Percentiles rank a stretch among this genome's conserved stretches.
Conservation (phyloP, 1,139 yeast genomes). For the Kodamaea plutei region DNA sequence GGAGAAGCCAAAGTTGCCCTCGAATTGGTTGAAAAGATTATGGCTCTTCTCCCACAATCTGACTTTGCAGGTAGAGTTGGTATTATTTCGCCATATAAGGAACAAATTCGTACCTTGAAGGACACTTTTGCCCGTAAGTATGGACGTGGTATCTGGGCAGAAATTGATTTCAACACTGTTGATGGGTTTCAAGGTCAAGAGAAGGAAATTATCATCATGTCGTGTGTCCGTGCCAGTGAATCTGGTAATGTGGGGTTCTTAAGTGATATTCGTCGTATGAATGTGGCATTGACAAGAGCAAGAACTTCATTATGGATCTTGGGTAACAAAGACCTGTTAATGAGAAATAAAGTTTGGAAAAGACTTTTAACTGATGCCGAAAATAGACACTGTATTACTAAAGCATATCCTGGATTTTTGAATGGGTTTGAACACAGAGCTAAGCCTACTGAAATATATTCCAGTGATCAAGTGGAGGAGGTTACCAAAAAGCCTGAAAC, state of each 20-base stretch:
- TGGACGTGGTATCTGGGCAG: constrained; percentile 60
- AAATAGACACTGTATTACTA: constrained; percentile 33
- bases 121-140: constrained; percentile 52
- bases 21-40: constrained; percentile 59
- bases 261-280: constrained; percentile 89
- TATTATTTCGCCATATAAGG: constrained; percentile 91
- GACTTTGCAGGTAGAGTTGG: constrained; percentile 76
- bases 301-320: constrained; percentile 87
- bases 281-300: constrained; percentile 94
- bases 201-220: constrained; percentile 86
- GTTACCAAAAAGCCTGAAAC: background rate
- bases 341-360: constrained; percentile 64
- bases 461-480: background rate
- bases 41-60: constrained; percentile 45
- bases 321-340: constrained; percentile 68
- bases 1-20: constrained; percentile 72
- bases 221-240: constrained; percentile 87
- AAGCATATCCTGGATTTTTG: constrained; percentile 40
- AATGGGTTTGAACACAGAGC: constrained; percentile 1
- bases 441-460: background rate
- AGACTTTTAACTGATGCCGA: constrained; percentile 62
- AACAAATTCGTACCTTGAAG: constrained; percentile 65
- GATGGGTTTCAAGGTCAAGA: constrained; percentile 99
- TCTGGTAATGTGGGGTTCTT: constrained; percentile 76
- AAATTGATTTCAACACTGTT: constrained; percentile 87